Base-by-base conservation (phyloP, 2,329 filamentous ascomycete genomes). In the Trichoderma hamatum region DNA sequence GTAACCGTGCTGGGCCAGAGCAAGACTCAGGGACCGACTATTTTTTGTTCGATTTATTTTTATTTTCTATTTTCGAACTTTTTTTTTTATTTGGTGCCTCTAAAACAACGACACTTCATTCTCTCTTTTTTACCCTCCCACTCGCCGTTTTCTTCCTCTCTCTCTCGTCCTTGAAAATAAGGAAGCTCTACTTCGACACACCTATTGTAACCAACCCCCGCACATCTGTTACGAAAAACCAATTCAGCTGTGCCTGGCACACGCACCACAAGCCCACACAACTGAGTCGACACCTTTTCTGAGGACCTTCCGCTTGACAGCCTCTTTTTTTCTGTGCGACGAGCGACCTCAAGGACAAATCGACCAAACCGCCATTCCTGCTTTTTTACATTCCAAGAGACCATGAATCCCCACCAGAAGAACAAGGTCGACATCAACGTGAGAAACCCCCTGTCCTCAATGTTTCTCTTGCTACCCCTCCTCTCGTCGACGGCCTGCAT, bases 351-450 rank as follows among this genome's bases (percentile, higher is more conserved):
- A 28, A 26, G 51, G 5, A 64, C 68, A 59, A 26, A 11, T 9
- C 51, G 24, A 19, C 32, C 39, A 39, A 66, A 21, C 43, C 54
- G 26, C 28, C 26, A 19, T 21, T 24, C 36, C 28, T 28, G 49
- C 21, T 1, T 21, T 43, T 14, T 28, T 26, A 24, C 16, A 30
- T 26, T 1, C 24, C 19, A 14, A 60, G 39, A 68, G 67, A 85
- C 75, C 73, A 96, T 98, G 93, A 97, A 97, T 81, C 95, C 95
- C 75, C 93, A 94, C 81, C 93, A 97, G 86, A 94, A 97, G 88
- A 97, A 97, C 87, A 98, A 99, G 86, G 88, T 98, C 77, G 96
- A 99, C 83, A 87, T 97, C 83, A 94, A 88, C 85, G 96, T 97
- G 84, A 84, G 63, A 64, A 24, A 26, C 6, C 52, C 34, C 52